Percentiles rank a stretch among this genome's conserved stretches.
Conservation (phyloP, 208 protist genomes). For the Trypanosoma cruzi region DNA sequence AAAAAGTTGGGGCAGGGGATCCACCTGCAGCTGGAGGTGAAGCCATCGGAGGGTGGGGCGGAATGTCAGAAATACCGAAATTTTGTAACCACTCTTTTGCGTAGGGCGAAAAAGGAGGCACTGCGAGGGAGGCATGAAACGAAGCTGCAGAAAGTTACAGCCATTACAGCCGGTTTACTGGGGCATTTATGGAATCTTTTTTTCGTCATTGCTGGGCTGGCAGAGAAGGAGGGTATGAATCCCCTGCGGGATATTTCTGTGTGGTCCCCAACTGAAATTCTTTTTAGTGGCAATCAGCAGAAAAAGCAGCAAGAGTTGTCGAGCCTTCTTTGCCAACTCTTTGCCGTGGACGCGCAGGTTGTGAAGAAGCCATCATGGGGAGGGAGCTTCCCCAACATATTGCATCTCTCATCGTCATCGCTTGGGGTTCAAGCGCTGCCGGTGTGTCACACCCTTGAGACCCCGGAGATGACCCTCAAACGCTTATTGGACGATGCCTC, state of each 20-base stretch:
- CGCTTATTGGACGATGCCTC: background rate
- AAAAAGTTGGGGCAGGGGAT: background rate
- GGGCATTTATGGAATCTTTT: conserved; percentile 12
- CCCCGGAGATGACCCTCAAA: conserved; percentile 1
- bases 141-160: background rate
- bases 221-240: background rate
- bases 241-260: conserved; percentile 3
- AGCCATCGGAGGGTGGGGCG: background rate
- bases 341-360: conserved; percentile 22
- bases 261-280: conserved; percentile 5
- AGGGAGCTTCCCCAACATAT: conserved; percentile 5
- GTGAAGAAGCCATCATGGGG: background rate
- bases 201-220: background rate
- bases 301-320: conserved; percentile 1
- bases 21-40: conserved; percentile 2
- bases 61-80: background rate
- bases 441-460: conserved; percentile 17
- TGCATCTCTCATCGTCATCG: conserved; percentile 9
- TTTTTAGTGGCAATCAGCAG: background rate
- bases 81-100: conserved; percentile 1
- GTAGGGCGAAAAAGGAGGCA: background rate
- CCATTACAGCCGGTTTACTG: conserved; percentile 4
- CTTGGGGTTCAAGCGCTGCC: conserved; percentile 13
- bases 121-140: background rate
- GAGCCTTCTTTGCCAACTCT: conserved; percentile 18